These are phyloP conservation scores for Phytophthora boehmeriae DNA, from an alignment of 352 stramenopile species.

Conservation along the genomic window DNA sequence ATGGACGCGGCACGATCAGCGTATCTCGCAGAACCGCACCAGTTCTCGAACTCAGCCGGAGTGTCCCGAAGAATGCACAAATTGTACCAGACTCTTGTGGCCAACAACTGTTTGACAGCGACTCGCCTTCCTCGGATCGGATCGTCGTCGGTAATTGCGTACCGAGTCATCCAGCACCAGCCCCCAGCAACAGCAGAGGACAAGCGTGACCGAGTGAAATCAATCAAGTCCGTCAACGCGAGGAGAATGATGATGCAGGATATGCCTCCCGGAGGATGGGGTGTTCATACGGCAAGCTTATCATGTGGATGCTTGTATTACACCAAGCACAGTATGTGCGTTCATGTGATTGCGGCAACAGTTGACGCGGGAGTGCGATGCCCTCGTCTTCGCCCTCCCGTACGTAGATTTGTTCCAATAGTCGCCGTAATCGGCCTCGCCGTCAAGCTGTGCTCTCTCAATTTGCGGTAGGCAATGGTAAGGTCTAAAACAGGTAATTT, in stretches of 20 bases:
- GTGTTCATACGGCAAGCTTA: background rate
- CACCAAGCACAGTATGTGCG: conserved; percentile 3
- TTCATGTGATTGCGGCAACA: background rate
- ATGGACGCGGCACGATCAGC: background rate
- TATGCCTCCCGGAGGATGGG: conserved; percentile 5
- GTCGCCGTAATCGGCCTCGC: background rate
- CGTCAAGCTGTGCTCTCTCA: background rate
- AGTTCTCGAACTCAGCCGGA: background rate
- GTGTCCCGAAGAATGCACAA: background rate
- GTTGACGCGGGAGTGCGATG: background rate
- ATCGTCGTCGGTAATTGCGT: background rate
- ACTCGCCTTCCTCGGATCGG: background rate
- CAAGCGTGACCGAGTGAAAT: background rate
- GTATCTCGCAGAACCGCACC: background rate
- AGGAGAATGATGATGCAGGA: conserved; percentile 3
- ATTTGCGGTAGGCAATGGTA: background rate
- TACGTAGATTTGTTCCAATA: background rate
- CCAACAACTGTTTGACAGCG: background rate
- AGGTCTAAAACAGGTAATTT: background rate
- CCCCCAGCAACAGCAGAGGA: background rate
- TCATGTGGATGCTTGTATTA: conserved; percentile 2
- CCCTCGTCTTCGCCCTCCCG: background rate
- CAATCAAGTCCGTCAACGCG: background rate
- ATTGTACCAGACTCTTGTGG: background rate
- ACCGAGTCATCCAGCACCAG: background rate